Evolutionary conservation across 2,329 filamentous ascomycete species (phyloP).

Genomic region (Sarocladium kiliense): DNA sequence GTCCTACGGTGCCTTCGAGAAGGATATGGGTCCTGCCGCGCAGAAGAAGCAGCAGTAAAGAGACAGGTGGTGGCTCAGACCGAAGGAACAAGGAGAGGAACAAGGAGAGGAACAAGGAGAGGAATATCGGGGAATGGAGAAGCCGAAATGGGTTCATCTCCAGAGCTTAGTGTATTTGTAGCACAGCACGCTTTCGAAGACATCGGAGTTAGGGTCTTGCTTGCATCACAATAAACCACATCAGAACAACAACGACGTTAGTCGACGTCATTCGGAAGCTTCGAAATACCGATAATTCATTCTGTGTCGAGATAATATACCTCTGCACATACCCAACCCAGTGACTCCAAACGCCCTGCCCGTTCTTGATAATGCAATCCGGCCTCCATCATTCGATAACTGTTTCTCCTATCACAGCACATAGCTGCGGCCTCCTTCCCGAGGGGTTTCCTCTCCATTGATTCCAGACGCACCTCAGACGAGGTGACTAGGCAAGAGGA

Average conservation of each 20-base stretch:
- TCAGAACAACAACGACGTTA: not conserved
- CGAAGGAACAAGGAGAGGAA: not conserved
- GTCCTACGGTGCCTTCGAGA: constrained; percentile 91
- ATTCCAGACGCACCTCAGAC: constrained; percentile 48
- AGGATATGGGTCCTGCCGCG: constrained; percentile 84
- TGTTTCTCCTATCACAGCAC: too few species aligned
- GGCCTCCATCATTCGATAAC: not conserved
- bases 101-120: not conserved
- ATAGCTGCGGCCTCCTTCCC: too few species aligned
- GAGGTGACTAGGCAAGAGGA: constrained; percentile 86
- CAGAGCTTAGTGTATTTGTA: not conserved
- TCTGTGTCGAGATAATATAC: not conserved
- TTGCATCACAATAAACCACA: not conserved
- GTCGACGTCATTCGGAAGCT: too few species aligned
- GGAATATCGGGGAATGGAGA: not conserved
- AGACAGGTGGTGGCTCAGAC: not conserved
- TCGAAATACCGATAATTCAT: not conserved
- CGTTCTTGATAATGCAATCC: not conserved
- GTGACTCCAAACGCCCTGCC: not conserved
- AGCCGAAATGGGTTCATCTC: not conserved
- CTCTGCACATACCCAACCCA: not conserved
- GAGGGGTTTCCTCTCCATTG: too few species aligned
- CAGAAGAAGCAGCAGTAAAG: constrained; percentile 65
- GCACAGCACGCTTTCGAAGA: not conserved
- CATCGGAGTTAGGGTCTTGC: not conserved